Percentiles rank a stretch among this genome's conserved stretches.
Evolutionary conservation across 768 basidiomycete species (phyloP).

Genomic region (Leccinellum albellum): DNA sequence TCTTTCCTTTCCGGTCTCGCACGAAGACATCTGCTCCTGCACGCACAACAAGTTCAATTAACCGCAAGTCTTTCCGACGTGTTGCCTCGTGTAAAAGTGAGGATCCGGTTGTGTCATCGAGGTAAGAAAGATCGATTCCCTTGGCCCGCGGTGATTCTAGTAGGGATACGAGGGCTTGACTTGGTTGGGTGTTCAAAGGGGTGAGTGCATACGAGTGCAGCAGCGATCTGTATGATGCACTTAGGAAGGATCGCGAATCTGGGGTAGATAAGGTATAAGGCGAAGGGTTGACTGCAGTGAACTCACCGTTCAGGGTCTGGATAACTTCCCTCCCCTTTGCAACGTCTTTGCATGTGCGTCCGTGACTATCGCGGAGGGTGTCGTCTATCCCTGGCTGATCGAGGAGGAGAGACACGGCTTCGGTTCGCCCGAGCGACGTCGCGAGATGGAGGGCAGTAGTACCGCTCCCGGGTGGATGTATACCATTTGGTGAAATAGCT

Average conservation of each 20-base stretch:
- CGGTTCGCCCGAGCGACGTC: slow-evolving; percentile 66
- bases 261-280: slow-evolving; percentile 5
- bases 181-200: slow-evolving; percentile 38
- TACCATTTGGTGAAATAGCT: slow-evolving; percentile 74
- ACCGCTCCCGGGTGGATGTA: slow-evolving; percentile 70
- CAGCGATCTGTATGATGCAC: slow-evolving; percentile 69
- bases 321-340: slow-evolving; percentile 66
- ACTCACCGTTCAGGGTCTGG: slow-evolving; percentile 65
- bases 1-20: slow-evolving; percentile 70
- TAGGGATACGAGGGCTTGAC: slow-evolving; percentile 48
- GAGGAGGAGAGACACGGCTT: slow-evolving; percentile 71
- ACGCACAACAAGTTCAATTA: slow-evolving; percentile 81
- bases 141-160: slow-evolving; percentile 66
- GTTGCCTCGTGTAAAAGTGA: slow-evolving; percentile 88
- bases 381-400: slow-evolving; percentile 82
- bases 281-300: not conserved
- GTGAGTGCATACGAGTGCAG: slow-evolving; percentile 73
- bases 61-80: slow-evolving; percentile 67
- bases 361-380: slow-evolving; percentile 60
- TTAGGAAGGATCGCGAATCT: slow-evolving; percentile 79
- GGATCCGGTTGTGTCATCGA: slow-evolving; percentile 74
- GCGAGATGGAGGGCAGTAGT: slow-evolving; percentile 71
- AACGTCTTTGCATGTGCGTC: slow-evolving; percentile 67
- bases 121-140: slow-evolving; percentile 72
- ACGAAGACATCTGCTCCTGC: slow-evolving; percentile 90